Percentiles rank a stretch among this genome's conserved stretches.
phyloP scores from a whole-genome alignment of 768 basidiomycete genomes.

The Pleurotus cornucopiae region DNA sequence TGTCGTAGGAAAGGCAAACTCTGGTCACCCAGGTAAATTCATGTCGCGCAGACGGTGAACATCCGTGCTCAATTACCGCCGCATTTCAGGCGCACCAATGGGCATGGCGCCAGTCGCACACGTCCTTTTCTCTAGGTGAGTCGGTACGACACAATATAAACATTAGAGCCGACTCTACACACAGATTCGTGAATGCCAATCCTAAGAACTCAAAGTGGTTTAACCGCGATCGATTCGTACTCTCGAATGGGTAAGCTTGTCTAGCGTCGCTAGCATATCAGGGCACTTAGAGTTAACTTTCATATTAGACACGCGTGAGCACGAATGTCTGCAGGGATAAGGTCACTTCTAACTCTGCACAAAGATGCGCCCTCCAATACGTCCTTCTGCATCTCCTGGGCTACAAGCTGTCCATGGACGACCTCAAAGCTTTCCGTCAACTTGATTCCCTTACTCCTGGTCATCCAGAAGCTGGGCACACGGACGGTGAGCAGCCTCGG shows the following conservation, averaged over 20 bases:
- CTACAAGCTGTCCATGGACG: constrained; percentile 88
- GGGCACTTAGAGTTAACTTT: constrained; percentile 12
- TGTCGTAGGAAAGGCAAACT: constrained; percentile 84
- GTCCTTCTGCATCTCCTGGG: constrained; percentile 87
- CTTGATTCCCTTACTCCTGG: constrained; percentile 87
- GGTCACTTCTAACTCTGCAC: constrained; percentile 8
- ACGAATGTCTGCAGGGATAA: neutral
- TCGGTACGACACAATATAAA: neutral
- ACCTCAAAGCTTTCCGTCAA: constrained; percentile 92
- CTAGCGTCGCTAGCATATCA: neutral
- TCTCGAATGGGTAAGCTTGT: constrained; percentile 84
- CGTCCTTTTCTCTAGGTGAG: constrained; percentile 71
- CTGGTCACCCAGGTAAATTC: constrained; percentile 77
- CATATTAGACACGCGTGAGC: constrained; percentile 69
- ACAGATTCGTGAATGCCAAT: constrained; percentile 83
- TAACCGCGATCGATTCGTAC: constrained; percentile 95
- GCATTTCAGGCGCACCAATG: constrained; percentile 80
- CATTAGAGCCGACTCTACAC: neutral
- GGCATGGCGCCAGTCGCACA: constrained; percentile 87
- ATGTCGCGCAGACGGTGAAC: neutral
- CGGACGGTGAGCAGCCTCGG: constrained; percentile 32
- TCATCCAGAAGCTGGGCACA: constrained; percentile 77
- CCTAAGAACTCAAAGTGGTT: constrained; percentile 90
- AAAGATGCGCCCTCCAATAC: constrained; percentile 90
- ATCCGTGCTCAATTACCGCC: constrained; percentile 5